phyloP scores from a whole-genome alignment of 106 monocot species.

The Alisma plantagoaquatica region DNA sequence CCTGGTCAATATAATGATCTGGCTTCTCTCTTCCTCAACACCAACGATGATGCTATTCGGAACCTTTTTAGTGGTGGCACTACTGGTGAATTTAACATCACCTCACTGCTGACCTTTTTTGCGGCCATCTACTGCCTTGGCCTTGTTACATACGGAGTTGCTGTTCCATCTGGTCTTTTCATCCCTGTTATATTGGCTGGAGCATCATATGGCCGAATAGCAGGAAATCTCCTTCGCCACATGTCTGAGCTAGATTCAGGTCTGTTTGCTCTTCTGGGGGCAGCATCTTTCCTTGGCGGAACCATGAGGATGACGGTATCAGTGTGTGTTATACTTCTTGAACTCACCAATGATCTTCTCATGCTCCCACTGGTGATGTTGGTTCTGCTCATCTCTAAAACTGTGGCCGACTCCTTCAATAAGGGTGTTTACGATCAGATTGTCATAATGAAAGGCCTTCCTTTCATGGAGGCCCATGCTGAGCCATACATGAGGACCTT shows the following conservation, averaged over 20 bases:
- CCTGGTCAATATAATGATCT: slow-evolving; percentile 51
- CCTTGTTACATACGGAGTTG: slow-evolving; percentile 48
- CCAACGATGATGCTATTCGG: slow-evolving; percentile 52
- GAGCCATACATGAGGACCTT: slow-evolving; percentile 46
- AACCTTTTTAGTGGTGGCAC: slow-evolving; percentile 42
- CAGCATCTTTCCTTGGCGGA: slow-evolving; percentile 58
- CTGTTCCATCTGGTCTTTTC: slow-evolving; percentile 59
- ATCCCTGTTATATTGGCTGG: slow-evolving; percentile 57
- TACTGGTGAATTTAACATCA: slow-evolving; percentile 21
- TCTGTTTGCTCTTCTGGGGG: slow-evolving; percentile 43
- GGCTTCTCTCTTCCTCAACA: slow-evolving; percentile 50
- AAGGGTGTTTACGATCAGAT: slow-evolving; percentile 56
- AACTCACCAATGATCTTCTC: slow-evolving; percentile 50
- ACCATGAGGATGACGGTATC: slow-evolving; percentile 75
- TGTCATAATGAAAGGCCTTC: slow-evolving; percentile 55
- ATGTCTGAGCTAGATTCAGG: slow-evolving; percentile 27
- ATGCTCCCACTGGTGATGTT: slow-evolving; percentile 65
- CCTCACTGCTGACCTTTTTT: slow-evolving; percentile 39
- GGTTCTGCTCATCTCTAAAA: slow-evolving; percentile 45
- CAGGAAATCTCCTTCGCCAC: slow-evolving; percentile 21
- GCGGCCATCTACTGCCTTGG: slow-evolving; percentile 34
- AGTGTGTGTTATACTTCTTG: slow-evolving; percentile 51
- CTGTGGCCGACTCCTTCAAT: slow-evolving; percentile 52
- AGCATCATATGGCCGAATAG: slow-evolving; percentile 46
- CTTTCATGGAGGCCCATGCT: slow-evolving; percentile 43